Evolutionary conservation across 371 early-diverging fungal genomes (phyloP).

Genomic region (Mortierella sp.): DNA sequence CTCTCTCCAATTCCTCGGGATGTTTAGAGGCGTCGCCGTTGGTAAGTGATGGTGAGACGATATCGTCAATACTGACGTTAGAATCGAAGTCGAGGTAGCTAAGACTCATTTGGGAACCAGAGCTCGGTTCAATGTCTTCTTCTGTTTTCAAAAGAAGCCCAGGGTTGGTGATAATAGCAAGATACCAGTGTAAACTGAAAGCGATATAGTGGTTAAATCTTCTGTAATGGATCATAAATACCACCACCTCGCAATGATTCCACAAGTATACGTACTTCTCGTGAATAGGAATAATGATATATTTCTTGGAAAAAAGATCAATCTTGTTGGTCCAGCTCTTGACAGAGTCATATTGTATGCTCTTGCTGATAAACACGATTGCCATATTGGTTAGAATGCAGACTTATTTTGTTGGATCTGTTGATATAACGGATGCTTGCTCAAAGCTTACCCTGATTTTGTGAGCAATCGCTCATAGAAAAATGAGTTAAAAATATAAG

Average conservation of each 20-base stretch:
- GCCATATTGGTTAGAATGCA: not conserved
- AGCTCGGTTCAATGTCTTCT: not conserved
- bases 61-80: not conserved
- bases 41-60: not conserved
- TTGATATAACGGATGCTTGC: not conserved
- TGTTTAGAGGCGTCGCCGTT: not conserved
- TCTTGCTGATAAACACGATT: conserved; percentile 7
- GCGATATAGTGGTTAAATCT: not conserved
- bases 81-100: not conserved
- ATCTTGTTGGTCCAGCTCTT: conserved; percentile 74
- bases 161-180: conserved; percentile 72
- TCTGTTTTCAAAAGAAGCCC: conserved; percentile 21
- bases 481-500: conserved; percentile 49
- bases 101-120: not conserved
- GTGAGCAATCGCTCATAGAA: conserved; percentile 42
- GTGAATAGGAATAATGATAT: conserved; percentile 74
- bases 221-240: not conserved
- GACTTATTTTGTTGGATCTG: not conserved
- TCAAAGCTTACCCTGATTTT: conserved; percentile 22
- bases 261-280: conserved; percentile 61
- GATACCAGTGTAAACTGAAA: conserved; percentile 72
- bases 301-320: conserved; percentile 72
- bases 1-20: not conserved
- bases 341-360: conserved; percentile 62
- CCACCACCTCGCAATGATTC: not conserved